These are phyloP conservation scores for Cucurbita moschata DNA, from an alignment of 306 rosid genomes.

Conservation along the genomic window DNA sequence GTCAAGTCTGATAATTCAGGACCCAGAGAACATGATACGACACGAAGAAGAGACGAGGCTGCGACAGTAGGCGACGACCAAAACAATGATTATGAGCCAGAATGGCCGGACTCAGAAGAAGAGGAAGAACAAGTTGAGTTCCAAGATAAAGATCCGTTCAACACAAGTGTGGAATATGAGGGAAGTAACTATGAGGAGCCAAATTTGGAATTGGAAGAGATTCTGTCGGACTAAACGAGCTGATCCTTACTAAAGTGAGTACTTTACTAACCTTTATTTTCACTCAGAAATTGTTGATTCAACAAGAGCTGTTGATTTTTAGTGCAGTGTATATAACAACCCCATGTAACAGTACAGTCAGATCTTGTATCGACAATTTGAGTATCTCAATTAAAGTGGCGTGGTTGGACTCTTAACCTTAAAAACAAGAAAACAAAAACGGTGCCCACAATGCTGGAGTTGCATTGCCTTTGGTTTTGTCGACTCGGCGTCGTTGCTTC, in stretches of 20 bases:
- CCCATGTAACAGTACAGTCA: background rate
- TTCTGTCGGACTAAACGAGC: conserved; percentile 59
- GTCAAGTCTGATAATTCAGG: conserved; percentile 16
- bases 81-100: conserved; percentile 44
- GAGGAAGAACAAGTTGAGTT: conserved; percentile 55
- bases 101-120: conserved; percentile 48
- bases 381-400: too few species aligned
- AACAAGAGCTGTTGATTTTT: background rate
- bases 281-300: background rate
- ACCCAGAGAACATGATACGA: conserved; percentile 28
- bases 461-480: too few species aligned
- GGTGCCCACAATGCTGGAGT: too few species aligned
- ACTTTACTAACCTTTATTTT: background rate
- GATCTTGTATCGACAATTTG: background rate
- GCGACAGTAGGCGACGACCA: conserved; percentile 25
- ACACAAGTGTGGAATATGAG: conserved; percentile 55
- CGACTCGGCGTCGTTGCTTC: too few species aligned
- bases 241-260: background rate
- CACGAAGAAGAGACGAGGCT: conserved; percentile 22
- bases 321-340: background rate
- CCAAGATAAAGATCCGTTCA: conserved; percentile 33
- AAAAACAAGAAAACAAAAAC: too few species aligned
- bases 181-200: conserved; percentile 48
- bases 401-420: too few species aligned
- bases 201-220: conserved; percentile 54